A percentile compares a stretch with the other conserved stretches of the same genome.
Conservation (phyloP, 495 filamentous ascomycete species). For the Daldinia bambusicola region DNA sequence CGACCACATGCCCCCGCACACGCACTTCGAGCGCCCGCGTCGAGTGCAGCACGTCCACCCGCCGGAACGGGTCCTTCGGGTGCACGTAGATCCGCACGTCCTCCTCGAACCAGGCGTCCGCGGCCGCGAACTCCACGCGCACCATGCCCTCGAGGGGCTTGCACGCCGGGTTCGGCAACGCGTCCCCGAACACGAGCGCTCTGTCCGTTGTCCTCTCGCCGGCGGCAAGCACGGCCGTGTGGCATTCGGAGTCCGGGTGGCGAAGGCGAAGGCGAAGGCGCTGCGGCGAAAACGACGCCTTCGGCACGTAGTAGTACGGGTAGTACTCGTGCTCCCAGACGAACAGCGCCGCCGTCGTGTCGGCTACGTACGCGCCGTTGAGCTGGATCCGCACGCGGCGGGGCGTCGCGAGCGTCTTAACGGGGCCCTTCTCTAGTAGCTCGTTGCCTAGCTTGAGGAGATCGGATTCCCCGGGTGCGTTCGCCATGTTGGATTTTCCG, state of each 20-base stretch:
- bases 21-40: slow-evolving; percentile 22
- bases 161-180: neutral
- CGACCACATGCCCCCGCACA: slow-evolving; percentile 46
- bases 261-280: too few species aligned
- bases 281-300: neutral
- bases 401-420: slow-evolving; percentile 47
- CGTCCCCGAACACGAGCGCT: slow-evolving; percentile 30
- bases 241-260: neutral
- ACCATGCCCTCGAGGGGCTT: slow-evolving; percentile 20
- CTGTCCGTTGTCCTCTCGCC: slow-evolving; percentile 24
- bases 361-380: slow-evolving; percentile 46
- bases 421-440: slow-evolving; percentile 45
- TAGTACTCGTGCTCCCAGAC: slow-evolving; percentile 54
- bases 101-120: slow-evolving; percentile 69
- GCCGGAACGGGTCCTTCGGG: slow-evolving; percentile 29
- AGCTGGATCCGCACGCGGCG: slow-evolving; percentile 50
- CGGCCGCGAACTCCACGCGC: slow-evolving; percentile 38
- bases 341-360: slow-evolving; percentile 47
- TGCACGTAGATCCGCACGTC: slow-evolving; percentile 66
- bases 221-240: slow-evolving; percentile 5
- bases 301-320: slow-evolving; percentile 46
- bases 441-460: slow-evolving; percentile 43
- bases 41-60: slow-evolving; percentile 25
- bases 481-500: slow-evolving; percentile 10
- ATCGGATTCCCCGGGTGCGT: slow-evolving; percentile 12